Conservation (phyloP, 2,329 filamentous ascomycete species). For the Colletotrichum tropicale region DNA sequence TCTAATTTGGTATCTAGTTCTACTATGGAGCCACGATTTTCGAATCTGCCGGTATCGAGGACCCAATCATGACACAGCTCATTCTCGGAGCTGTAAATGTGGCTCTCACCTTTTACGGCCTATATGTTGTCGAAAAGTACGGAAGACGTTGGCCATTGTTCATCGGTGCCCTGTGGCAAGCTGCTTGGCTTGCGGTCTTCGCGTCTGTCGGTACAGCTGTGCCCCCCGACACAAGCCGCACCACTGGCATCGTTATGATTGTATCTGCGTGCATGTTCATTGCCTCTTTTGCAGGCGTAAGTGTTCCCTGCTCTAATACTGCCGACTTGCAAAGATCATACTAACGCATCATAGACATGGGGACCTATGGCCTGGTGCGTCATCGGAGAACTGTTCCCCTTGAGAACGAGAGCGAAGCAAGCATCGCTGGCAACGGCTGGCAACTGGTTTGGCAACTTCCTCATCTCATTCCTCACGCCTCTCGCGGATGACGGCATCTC, state of each 20-base stretch:
- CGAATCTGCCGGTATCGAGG: slow-evolving; percentile 65
- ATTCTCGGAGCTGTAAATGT: slow-evolving; percentile 74
- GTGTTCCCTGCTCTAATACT: background rate
- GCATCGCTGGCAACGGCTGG: slow-evolving; percentile 58
- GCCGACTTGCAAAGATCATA: background rate
- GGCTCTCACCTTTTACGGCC: slow-evolving; percentile 66
- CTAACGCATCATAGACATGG: slow-evolving; percentile 54
- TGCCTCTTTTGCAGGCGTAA: slow-evolving; percentile 64
- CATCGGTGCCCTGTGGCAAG: slow-evolving; percentile 70
- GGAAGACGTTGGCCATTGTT: slow-evolving; percentile 73
- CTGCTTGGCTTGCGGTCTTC: slow-evolving; percentile 68
- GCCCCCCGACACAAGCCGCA: slow-evolving; percentile 44
- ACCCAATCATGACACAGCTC: slow-evolving; percentile 71
- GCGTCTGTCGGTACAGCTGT: slow-evolving; percentile 58
- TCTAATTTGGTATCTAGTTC: slow-evolving; percentile 32
- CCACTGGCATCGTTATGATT: slow-evolving; percentile 71
- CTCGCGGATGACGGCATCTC: slow-evolving; percentile 66
- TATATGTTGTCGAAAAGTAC: slow-evolving; percentile 72
- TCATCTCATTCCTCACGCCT: slow-evolving; percentile 72
- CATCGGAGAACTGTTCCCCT: slow-evolving; percentile 69
- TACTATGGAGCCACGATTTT: slow-evolving; percentile 75
- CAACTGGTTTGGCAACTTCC: slow-evolving; percentile 69
- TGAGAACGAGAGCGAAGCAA: slow-evolving; percentile 58
- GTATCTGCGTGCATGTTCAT: slow-evolving; percentile 78
- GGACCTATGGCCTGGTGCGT: slow-evolving; percentile 74